Conservation (phyloP, 495 filamentous ascomycete genomes). For the Trichoderma orchidacearum region DNA sequence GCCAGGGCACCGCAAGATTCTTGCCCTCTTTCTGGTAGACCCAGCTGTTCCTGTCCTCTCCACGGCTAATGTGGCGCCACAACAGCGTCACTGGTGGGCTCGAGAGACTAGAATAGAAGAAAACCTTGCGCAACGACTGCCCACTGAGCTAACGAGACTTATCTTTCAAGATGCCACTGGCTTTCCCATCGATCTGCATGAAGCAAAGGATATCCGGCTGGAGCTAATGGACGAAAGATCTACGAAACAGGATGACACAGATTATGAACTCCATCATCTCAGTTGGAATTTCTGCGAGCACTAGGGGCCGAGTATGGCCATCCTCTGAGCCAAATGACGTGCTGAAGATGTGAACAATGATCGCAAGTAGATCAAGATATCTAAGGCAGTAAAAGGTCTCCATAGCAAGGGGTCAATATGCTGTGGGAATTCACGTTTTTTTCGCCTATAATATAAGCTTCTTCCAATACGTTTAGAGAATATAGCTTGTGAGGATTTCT, state of each 20-base stretch:
- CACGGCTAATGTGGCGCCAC: conserved; percentile 44
- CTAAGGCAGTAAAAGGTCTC: too few species aligned
- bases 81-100: conserved; percentile 29
- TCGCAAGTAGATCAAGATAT: too few species aligned
- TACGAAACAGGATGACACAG: neutral
- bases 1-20: conserved; percentile 41
- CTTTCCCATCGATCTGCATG: conserved; percentile 7
- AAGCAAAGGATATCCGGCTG: conserved; percentile 3
- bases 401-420: too few species aligned
- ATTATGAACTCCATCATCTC: neutral
- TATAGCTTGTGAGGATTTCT: too few species aligned
- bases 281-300: conserved; percentile 5
- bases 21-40: conserved; percentile 45
- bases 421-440: too few species aligned
- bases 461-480: too few species aligned
- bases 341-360: too few species aligned
- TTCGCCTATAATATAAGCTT: too few species aligned
- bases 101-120: conserved; percentile 6
- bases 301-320: too few species aligned
- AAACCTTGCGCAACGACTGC: neutral
- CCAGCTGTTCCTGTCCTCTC: conserved; percentile 21
- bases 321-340: too few species aligned
- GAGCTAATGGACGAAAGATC: conserved; percentile 8
- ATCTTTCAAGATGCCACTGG: neutral
- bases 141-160: conserved; percentile 7